A percentile compares a stretch with the other conserved stretches of the same genome.
Evolutionary conservation across 164 flowering plant species (phyloP).

Genomic region (Santalum album): DNA sequence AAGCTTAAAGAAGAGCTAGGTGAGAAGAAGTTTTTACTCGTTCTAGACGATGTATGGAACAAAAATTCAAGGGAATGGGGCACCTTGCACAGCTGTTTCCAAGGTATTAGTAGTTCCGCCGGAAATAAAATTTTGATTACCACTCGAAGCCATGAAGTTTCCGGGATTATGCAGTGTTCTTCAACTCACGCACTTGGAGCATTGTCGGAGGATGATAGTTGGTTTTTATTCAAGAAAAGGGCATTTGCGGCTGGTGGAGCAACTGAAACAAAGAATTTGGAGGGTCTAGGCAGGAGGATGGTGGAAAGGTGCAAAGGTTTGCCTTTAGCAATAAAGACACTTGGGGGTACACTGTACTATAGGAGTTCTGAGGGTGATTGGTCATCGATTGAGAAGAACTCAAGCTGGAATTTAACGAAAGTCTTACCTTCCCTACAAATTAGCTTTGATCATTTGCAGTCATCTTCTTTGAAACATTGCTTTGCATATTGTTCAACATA

Average conservation of each 20-base stretch:
- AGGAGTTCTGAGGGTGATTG: not conserved
- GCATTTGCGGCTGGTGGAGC: not conserved
- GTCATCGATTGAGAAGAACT: too few relatives aligned
- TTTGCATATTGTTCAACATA: slow-evolving; percentile 15
- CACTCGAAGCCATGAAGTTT: slow-evolving; percentile 7
- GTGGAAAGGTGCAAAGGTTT: slow-evolving; percentile 12
- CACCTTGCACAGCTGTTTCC: slow-evolving; percentile 1
- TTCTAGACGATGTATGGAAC: slow-evolving; percentile 24
- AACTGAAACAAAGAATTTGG: not conserved
- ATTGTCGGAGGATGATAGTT: slow-evolving; percentile 13
- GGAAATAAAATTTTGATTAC: slow-evolving; percentile 10
- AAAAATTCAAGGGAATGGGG: slow-evolving; percentile 2
- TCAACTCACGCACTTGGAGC: not conserved
- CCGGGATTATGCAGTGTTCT: not conserved
- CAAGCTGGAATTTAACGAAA: not conserved
- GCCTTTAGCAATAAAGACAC: slow-evolving; percentile 13
- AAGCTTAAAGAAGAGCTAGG: not conserved
- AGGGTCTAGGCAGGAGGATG: not conserved
- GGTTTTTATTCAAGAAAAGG: slow-evolving; percentile 7
- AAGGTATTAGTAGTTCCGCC: not conserved
- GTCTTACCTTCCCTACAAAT: slow-evolving; percentile 7
- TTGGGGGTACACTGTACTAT: slow-evolving; percentile 7
- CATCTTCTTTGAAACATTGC: slow-evolving; percentile 9
- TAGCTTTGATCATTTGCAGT: slow-evolving; percentile 10
- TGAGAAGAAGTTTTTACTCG: slow-evolving; percentile 9